Conservation (phyloP, 768 basidiomycete genomes). For the Suillus ampliporus region DNA sequence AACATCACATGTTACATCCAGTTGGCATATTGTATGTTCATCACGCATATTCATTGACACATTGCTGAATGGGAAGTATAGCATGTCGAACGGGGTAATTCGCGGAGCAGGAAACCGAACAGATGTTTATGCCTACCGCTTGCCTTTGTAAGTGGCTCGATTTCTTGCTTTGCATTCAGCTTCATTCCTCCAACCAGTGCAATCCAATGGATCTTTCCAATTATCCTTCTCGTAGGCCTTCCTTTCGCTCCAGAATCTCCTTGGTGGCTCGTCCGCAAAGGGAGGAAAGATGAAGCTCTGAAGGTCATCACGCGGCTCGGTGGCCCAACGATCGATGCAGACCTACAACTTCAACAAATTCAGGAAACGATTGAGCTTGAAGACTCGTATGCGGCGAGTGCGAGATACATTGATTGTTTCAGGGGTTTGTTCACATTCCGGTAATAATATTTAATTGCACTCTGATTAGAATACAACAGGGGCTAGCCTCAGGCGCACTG, state of each 20-base stretch:
- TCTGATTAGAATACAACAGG: conserved; percentile 16
- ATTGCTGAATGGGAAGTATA: conserved; percentile 1
- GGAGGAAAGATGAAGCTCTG: conserved; percentile 30
- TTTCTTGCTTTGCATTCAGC: background rate
- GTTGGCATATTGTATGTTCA: conserved; percentile 30
- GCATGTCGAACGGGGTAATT: conserved; percentile 32
- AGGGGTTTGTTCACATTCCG: conserved; percentile 22
- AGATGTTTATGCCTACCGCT: conserved; percentile 29
- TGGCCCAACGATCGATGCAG: conserved; percentile 30
- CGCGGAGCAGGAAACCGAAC: conserved; percentile 28
- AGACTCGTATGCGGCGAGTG: conserved; percentile 30
- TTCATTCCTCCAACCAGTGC: conserved; percentile 19
- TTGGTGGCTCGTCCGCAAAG: conserved; percentile 42
- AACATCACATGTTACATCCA: conserved; percentile 7
- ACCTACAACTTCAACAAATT: conserved; percentile 28
- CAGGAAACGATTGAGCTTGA: conserved; percentile 37
- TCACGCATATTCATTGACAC: background rate
- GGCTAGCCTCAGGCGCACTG: conserved; percentile 30
- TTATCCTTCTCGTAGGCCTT: conserved; percentile 36
- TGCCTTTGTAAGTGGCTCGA: conserved; percentile 29
- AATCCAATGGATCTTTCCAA: conserved; percentile 40
- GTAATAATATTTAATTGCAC: no score
- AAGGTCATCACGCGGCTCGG: conserved; percentile 24
- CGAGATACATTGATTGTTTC: conserved; percentile 40
- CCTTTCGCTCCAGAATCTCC: conserved; percentile 38